phyloP scores from a whole-genome alignment of 2,329 filamentous ascomycete species.

The Ascochyta viciae-villosae region DNA sequence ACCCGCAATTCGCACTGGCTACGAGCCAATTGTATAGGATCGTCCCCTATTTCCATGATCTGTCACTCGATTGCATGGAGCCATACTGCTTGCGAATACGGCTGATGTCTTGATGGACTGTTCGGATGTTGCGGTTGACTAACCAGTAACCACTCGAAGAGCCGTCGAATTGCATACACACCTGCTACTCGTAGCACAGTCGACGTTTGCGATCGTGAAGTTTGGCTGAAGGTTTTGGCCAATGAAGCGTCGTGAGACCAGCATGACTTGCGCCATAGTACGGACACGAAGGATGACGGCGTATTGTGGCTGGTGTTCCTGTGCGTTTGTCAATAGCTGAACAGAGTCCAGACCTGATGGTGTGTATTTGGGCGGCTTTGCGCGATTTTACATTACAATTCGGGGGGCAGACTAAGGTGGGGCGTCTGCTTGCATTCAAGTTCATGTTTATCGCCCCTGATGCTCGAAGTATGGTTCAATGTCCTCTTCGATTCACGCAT shows the following conservation, averaged over 20 bases:
- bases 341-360: constrained; percentile 1
- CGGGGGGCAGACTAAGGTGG: background rate
- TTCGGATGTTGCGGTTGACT: background rate
- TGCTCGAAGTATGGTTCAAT: background rate
- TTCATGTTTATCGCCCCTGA: background rate
- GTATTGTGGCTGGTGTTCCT: constrained; percentile 10
- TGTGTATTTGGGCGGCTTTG: constrained; percentile 1
- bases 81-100: background rate
- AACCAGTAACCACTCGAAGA: background rate
- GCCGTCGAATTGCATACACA: background rate
- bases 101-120: background rate
- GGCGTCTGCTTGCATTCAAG: background rate
- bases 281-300: background rate
- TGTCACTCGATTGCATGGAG: background rate
- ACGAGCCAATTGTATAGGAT: background rate
- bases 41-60: background rate
- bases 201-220: background rate
- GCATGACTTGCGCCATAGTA: constrained; percentile 7
- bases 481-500: background rate
- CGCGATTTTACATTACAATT: constrained; percentile 11
- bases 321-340: background rate
- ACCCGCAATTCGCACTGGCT: background rate
- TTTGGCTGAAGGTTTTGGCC: background rate
- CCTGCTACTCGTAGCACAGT: background rate
- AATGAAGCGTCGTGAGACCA: background rate